Base-by-base conservation (phyloP, 148 eudicot genomes). In the Oxyria digyna region DNA sequence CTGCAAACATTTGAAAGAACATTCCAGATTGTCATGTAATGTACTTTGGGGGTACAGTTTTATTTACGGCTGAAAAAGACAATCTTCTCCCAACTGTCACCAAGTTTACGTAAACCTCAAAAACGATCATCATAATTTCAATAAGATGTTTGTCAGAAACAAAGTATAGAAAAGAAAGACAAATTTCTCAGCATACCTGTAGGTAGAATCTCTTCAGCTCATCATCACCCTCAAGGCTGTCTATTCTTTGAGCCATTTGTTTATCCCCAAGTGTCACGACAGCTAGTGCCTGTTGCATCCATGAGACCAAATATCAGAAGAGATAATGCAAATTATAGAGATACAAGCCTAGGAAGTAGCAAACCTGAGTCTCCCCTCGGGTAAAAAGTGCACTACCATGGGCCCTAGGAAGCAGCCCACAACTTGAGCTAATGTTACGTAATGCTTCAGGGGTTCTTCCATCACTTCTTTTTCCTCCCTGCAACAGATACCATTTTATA, bases 311-410 rank as follows among this genome's bases (percentile, higher is more conserved):
- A 37, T 65, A 65, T 65, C 42, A 35, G 27, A 35, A 35, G 27
- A 37, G 68, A 65, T 33, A 65, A 10, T n/a, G 8, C 2, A 40
- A 5, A 1, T 35, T 33, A 12, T 18, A 65, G 27, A 65, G 43
- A n/a, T 1, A 1, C 37, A 43, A 21, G 42, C 15, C 68, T 37
- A 65, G 29, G 41, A 46, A 48, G 31, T 10, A 62, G 80, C 82
- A 77, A 64, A 94, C 99, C 99, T 94, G 99, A 20, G 99, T 95
- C 82, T 95, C 99, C 65, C 99, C 99, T 67, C 99, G 96, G 38
- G 97, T 95, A 62, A 95, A 95, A 69, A 95, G 97, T 78, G 97
- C 96, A 81, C 99, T 95, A 73, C 99, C 97, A 84, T 95, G 99
- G 71, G 97, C 99, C 76, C 99, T 85, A 76, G 97, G 99, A 78